Percentiles rank a stretch among this genome's conserved stretches.
Evolutionary conservation across 1,139 yeast genomes (phyloP).

Genomic region (Spathaspora sp.): DNA sequence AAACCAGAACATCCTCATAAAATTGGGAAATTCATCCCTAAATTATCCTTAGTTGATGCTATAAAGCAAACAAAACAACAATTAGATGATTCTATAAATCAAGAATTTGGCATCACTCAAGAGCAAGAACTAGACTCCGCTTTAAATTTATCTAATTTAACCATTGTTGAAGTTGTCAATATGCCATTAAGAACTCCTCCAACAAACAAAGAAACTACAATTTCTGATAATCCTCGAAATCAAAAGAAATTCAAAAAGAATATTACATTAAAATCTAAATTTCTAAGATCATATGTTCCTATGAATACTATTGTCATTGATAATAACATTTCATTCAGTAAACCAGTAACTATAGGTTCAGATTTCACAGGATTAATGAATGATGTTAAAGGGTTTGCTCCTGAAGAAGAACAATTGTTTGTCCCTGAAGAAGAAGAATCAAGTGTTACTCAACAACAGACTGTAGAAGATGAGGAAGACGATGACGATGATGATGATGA

Average conservation of each 20-base stretch:
- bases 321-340: slow-evolving; percentile 8
- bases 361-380: slow-evolving; percentile 31
- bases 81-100: slow-evolving; percentile 24
- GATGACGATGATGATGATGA: slow-evolving; percentile 36
- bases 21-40: slow-evolving; percentile 18
- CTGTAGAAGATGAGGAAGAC: slow-evolving; percentile 17
- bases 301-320: slow-evolving; percentile 20
- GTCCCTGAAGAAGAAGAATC: slow-evolving; percentile 19
- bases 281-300: slow-evolving; percentile 27
- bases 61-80: slow-evolving; percentile 29
- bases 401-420: slow-evolving; percentile 16
- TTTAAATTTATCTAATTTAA: slow-evolving; percentile 20
- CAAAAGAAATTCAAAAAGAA: slow-evolving; percentile 38
- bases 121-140: slow-evolving; percentile 15
- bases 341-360: slow-evolving; percentile 11
- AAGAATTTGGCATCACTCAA: slow-evolving; percentile 28
- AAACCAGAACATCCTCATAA: neutral
- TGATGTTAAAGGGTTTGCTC: slow-evolving; percentile 20
- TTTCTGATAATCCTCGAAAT: slow-evolving; percentile 19
- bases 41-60: slow-evolving; percentile 31
- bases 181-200: slow-evolving; percentile 14
- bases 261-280: slow-evolving; percentile 20
- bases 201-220: slow-evolving; percentile 5
- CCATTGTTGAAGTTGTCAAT: slow-evolving; percentile 37
- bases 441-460: neutral